Evolutionary conservation across 208 protist genomes (phyloP).

Genomic region (Crithidia acanthocephali): DNA sequence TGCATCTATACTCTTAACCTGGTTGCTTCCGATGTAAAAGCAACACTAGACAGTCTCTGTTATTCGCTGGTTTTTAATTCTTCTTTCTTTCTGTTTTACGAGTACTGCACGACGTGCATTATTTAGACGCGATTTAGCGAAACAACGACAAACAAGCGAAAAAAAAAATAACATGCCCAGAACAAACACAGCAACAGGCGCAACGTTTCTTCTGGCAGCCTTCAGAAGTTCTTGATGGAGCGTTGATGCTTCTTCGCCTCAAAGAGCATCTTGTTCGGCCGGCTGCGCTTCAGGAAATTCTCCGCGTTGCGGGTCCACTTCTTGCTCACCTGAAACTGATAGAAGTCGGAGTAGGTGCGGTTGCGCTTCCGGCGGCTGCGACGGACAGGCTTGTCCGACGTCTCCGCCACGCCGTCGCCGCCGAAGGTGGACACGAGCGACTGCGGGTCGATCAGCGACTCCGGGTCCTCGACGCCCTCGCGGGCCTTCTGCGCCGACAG

Average conservation of each 20-base stretch:
- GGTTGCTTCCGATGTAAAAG: too few species aligned
- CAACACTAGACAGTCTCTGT: too few species aligned
- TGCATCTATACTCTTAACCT: too few species aligned
- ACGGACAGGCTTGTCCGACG: constrained; percentile 69
- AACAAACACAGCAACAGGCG: constrained; percentile 6
- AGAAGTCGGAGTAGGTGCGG: constrained; percentile 80
- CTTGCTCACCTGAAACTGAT: constrained; percentile 90
- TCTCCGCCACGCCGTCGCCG: constrained; percentile 55
- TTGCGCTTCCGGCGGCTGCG: constrained; percentile 41
- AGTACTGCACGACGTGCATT: too few species aligned
- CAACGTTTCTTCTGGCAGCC: neutral
- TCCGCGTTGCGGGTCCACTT: constrained; percentile 89
- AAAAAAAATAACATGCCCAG: too few species aligned
- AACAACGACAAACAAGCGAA: too few species aligned
- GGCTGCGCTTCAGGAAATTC: constrained; percentile 80
- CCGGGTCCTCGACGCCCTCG: constrained; percentile 24
- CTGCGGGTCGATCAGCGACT: constrained; percentile 45
- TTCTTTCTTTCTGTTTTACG: too few species aligned
- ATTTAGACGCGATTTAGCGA: too few species aligned
- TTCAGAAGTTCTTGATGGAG: constrained; percentile 81
- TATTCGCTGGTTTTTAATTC: too few species aligned
- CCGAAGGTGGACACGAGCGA: constrained; percentile 74
- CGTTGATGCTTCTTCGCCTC: constrained; percentile 86
- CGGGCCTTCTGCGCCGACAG: constrained; percentile 38
- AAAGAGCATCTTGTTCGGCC: constrained; percentile 80